phyloP scores from a whole-genome alignment of 345 rosid genomes.

The Cardamine occulta region DNA sequence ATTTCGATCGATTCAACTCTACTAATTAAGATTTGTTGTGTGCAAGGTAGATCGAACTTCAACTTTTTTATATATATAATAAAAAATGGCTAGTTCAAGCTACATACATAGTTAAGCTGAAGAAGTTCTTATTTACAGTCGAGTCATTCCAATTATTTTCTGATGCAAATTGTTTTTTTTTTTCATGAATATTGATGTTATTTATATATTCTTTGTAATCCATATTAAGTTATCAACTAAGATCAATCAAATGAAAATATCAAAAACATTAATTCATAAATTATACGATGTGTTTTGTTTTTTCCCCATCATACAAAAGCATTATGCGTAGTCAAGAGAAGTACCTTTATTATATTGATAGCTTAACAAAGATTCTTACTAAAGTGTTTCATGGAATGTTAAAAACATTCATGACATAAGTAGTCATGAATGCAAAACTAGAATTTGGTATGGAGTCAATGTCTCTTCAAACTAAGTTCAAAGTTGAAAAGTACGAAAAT shows the following conservation, averaged over 20 bases:
- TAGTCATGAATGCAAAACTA: slow-evolving; percentile 31
- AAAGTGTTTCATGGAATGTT: slow-evolving; percentile 22
- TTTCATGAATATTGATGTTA: too few relatives aligned
- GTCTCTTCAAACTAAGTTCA: slow-evolving; percentile 35
- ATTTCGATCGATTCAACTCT: not conserved
- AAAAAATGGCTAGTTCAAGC: not conserved
- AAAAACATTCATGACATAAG: slow-evolving; percentile 19
- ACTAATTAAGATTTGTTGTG: not conserved
- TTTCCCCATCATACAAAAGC: not conserved
- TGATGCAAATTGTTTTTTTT: too few relatives aligned
- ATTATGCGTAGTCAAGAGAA: slow-evolving; percentile 17
- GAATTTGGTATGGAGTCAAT: slow-evolving; percentile 31
- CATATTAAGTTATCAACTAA: not conserved
- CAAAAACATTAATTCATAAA: not conserved
- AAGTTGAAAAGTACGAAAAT: slow-evolving; percentile 29
- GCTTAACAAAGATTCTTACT: slow-evolving; percentile 25
- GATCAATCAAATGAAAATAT: not conserved
- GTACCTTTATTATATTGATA: not conserved
- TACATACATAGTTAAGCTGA: not conserved
- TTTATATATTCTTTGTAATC: too few relatives aligned
- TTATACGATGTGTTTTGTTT: not conserved
- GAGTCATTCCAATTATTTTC: not conserved
- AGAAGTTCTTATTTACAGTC: not conserved
- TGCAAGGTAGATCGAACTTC: not conserved
- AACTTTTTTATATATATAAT: too few relatives aligned